phyloP scores from a whole-genome alignment of 345 rosid genomes.

The Citrus unshiu region DNA sequence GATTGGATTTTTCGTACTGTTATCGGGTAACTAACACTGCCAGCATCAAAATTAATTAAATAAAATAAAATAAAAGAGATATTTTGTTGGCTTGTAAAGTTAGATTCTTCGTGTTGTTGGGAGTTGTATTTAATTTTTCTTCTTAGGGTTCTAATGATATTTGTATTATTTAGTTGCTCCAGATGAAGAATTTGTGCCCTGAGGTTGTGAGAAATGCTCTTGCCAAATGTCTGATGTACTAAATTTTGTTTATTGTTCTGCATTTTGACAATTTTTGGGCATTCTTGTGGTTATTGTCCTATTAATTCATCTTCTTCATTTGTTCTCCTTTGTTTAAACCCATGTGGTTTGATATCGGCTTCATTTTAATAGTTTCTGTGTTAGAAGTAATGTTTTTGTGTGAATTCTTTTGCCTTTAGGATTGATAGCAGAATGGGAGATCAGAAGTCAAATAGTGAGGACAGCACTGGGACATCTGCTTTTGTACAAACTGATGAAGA shows the following conservation, averaged over 20 bases:
- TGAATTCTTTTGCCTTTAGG: not conserved
- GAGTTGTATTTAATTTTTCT: not conserved
- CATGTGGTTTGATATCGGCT: not conserved
- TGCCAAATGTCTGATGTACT: not conserved
- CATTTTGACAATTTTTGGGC: not conserved
- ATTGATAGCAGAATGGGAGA: conserved; percentile 19
- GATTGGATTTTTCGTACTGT: not conserved
- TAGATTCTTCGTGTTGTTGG: not conserved
- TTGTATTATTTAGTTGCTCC: not conserved
- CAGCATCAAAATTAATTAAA: not conserved
- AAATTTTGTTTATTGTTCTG: not conserved
- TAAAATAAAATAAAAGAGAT: not conserved
- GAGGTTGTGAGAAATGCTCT: not conserved
- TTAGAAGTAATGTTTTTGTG: not conserved
- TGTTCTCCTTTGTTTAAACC: not conserved
- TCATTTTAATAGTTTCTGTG: not conserved
- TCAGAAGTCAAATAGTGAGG: conserved; percentile 18
- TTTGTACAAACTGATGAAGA: conserved; percentile 7
- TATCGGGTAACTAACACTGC: not conserved
- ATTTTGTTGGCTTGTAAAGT: not conserved
- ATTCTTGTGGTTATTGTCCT: not conserved
- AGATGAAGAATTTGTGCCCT: not conserved
- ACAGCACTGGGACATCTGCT: not conserved
- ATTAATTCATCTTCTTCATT: not conserved
- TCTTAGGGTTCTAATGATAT: not conserved